phyloP scores from a whole-genome alignment of 495 filamentous ascomycete species.

The Lasiosphaeria miniovina region DNA sequence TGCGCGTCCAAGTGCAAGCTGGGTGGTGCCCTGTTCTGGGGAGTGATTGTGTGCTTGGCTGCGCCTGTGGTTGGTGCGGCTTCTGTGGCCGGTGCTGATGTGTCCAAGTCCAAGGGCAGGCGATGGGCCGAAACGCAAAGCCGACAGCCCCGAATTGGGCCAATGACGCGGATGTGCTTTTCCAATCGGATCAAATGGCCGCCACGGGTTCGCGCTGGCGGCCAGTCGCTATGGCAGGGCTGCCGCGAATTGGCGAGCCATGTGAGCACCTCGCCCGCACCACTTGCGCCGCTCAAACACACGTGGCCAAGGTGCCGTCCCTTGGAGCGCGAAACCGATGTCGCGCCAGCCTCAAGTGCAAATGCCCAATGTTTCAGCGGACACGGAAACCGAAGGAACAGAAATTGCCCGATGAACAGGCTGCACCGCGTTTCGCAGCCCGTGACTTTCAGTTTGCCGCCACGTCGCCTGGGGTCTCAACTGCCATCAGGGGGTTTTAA shows the following conservation, averaged over 20 bases:
- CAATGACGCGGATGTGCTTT: constrained; percentile 11
- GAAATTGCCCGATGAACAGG: no score
- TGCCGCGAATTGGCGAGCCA: background rate
- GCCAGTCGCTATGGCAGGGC: constrained; percentile 12
- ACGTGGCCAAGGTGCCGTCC: constrained; percentile 6
- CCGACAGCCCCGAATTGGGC: constrained; percentile 6
- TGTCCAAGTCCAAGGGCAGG: background rate
- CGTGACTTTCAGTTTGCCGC: no score
- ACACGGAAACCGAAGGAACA: no score
- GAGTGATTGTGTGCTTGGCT: no score
- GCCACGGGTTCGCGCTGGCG: constrained; percentile 7
- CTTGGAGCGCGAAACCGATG: constrained; percentile 2
- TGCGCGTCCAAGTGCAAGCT: background rate
- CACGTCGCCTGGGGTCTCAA: no score
- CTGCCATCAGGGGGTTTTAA: no score
- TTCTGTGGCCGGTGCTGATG: constrained; percentile 1
- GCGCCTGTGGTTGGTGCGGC: background rate
- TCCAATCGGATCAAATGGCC: constrained; percentile 21
- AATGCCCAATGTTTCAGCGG: constrained; percentile 8
- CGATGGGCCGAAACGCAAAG: background rate
- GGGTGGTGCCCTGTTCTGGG: background rate
- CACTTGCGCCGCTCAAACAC: background rate
- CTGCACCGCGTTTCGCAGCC: no score
- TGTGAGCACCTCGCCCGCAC: constrained; percentile 3
- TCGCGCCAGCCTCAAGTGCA: background rate